Conservation (phyloP, 2,329 filamentous ascomycete genomes). For the Balansia obtecta region DNA sequence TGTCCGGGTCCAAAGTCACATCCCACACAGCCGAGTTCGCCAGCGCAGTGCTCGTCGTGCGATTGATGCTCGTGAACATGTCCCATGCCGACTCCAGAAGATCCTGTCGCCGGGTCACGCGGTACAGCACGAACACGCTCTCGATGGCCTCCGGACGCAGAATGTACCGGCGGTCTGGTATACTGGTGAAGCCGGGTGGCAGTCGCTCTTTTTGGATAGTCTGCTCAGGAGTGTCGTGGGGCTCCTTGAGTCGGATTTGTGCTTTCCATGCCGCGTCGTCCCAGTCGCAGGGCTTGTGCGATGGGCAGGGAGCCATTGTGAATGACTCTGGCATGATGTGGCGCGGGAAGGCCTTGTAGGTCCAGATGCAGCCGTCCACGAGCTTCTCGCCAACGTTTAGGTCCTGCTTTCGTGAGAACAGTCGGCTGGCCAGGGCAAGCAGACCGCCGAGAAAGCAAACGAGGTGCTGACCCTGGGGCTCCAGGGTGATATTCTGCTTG, state of each 20-base stretch:
- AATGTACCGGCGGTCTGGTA: constrained; percentile 37
- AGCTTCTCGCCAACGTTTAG: constrained; percentile 50
- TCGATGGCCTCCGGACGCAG: constrained; percentile 39
- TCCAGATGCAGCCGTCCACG: constrained; percentile 57
- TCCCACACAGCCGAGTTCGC: constrained; percentile 38
- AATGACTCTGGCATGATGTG: constrained; percentile 48
- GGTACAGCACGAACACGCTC: constrained; percentile 40
- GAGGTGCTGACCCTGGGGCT: constrained; percentile 1
- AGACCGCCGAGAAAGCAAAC: constrained; percentile 53
- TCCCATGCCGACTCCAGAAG: constrained; percentile 33
- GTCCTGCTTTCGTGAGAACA: constrained; percentile 46
- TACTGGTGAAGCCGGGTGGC: constrained; percentile 49
- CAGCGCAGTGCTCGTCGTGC: constrained; percentile 31
- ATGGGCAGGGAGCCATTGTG: constrained; percentile 26
- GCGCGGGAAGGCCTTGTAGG: constrained; percentile 44
- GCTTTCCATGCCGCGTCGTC: constrained; percentile 24
- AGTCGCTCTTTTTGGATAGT: constrained; percentile 18
- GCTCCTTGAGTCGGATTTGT: constrained; percentile 5
- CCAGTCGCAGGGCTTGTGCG: constrained; percentile 17
- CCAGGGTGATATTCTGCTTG: constrained; percentile 22
- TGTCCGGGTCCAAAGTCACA: constrained; percentile 15
- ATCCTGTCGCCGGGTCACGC: constrained; percentile 35
- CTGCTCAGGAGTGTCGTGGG: constrained; percentile 9
- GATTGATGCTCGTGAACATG: constrained; percentile 36
- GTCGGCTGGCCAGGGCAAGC: constrained; percentile 52